phyloP scores from a whole-genome alignment of 352 stramenopile species.

The Globisporangium paroecandrum region DNA sequence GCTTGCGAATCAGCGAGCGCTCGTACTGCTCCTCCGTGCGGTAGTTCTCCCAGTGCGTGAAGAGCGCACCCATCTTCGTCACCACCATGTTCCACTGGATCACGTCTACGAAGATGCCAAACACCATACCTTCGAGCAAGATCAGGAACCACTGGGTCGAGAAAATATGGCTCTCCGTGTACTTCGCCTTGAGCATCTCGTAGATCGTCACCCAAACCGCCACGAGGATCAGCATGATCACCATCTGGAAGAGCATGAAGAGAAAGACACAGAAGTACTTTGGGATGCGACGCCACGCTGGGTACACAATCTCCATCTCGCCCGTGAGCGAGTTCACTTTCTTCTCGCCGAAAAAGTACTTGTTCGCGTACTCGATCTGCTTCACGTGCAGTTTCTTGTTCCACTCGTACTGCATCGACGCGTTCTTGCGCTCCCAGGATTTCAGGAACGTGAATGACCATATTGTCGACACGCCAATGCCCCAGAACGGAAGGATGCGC shows the following conservation, averaged over 20 bases:
- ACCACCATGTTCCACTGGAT: constrained; percentile 90
- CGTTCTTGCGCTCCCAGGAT: constrained; percentile 78
- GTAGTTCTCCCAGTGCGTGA: constrained; percentile 89
- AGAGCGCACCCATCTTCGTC: constrained; percentile 79
- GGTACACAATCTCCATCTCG: constrained; percentile 63
- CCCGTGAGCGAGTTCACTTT: constrained; percentile 74
- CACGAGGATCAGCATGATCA: constrained; percentile 87
- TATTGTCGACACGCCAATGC: constrained; percentile 69
- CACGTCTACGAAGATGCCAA: constrained; percentile 85
- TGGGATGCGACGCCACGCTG: constrained; percentile 59
- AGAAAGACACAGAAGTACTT: constrained; percentile 76
- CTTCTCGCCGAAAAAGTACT: constrained; percentile 63
- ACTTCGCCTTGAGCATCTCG: constrained; percentile 84
- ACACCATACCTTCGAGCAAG: constrained; percentile 76
- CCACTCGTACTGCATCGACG: constrained; percentile 77
- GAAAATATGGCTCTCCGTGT: constrained; percentile 72
- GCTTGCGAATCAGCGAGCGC: constrained; percentile 75
- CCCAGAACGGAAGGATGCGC: constrained; percentile 79
- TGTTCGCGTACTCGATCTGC: constrained; percentile 85
- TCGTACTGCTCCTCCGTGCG: constrained; percentile 83
- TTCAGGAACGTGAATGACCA: constrained; percentile 85
- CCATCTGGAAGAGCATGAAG: constrained; percentile 80
- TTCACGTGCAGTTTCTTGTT: constrained; percentile 78
- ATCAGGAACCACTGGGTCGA: constrained; percentile 84
- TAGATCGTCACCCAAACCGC: constrained; percentile 86